Evolutionary conservation across 1,139 yeast species (phyloP).

Genomic region (Kodamaea fungicola): DNA sequence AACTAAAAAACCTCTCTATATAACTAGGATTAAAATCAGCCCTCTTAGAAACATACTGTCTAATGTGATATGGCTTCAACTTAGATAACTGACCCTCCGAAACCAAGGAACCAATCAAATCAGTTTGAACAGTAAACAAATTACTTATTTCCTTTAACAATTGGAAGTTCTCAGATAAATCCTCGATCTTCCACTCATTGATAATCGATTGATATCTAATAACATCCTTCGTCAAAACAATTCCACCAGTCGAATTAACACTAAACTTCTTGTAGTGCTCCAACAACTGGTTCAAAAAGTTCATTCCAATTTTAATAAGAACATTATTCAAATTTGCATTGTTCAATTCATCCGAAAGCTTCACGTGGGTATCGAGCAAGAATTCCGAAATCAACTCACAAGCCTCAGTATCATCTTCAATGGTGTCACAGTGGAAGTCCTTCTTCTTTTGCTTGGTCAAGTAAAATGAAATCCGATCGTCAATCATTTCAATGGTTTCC

Average conservation of each 20-base stretch:
- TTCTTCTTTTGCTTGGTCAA: slow-evolving; percentile 62
- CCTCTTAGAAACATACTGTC: slow-evolving; percentile 69
- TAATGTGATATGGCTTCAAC: slow-evolving; percentile 62
- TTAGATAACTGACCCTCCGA: slow-evolving; percentile 77
- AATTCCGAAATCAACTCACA: slow-evolving; percentile 63
- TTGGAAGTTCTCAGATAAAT: slow-evolving; percentile 65
- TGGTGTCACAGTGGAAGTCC: slow-evolving; percentile 52
- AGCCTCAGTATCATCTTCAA: slow-evolving; percentile 65
- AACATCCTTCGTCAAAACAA: slow-evolving; percentile 79
- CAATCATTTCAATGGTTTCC: slow-evolving; percentile 51
- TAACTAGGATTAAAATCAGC: slow-evolving; percentile 62
- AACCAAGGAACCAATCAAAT: slow-evolving; percentile 69
- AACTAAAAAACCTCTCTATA: slow-evolving; percentile 46
- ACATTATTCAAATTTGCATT: slow-evolving; percentile 53
- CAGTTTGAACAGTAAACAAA: slow-evolving; percentile 72
- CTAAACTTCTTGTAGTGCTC: slow-evolving; percentile 74
- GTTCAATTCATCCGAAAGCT: slow-evolving; percentile 35
- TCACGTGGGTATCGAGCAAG: slow-evolving; percentile 42
- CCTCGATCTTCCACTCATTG: slow-evolving; percentile 66
- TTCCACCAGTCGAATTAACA: slow-evolving; percentile 80
- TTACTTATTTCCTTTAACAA: slow-evolving; percentile 81
- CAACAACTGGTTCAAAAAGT: slow-evolving; percentile 57
- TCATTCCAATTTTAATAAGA: slow-evolving; percentile 57
- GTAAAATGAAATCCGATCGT: slow-evolving; percentile 45
- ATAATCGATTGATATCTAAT: slow-evolving; percentile 73